phyloP scores from a whole-genome alignment of 2,329 filamentous ascomycete genomes.

The Aspergillus ochraceoroseus region DNA sequence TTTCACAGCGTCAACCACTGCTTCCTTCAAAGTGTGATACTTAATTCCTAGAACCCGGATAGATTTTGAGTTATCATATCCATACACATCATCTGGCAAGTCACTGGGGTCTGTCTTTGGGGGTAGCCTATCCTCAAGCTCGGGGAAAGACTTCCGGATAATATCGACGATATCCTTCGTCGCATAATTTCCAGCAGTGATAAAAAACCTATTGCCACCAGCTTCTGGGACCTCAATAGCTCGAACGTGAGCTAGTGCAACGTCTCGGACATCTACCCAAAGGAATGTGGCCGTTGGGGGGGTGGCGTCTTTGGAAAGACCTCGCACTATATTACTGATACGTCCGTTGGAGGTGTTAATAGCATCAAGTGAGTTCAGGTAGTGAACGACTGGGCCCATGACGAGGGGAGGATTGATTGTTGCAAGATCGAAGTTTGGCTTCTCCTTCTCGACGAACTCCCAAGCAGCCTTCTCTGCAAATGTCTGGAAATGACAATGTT shows the following conservation, averaged over 20 bases:
- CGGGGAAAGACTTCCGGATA: slow-evolving; percentile 42
- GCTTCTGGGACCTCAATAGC: slow-evolving; percentile 46
- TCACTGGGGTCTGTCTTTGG: slow-evolving; percentile 32
- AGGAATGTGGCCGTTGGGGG: slow-evolving; percentile 55
- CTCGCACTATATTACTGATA: slow-evolving; percentile 59
- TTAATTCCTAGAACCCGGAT: slow-evolving; percentile 40
- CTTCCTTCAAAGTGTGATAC: slow-evolving; percentile 39
- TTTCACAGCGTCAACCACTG: slow-evolving; percentile 37
- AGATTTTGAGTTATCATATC: slow-evolving; percentile 40
- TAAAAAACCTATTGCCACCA: slow-evolving; percentile 45
- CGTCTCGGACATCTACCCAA: slow-evolving; percentile 53
- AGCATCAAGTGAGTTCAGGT: slow-evolving; percentile 57
- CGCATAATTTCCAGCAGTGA: slow-evolving; percentile 39
- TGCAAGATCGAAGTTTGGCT: slow-evolving; percentile 56
- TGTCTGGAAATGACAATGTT: no score
- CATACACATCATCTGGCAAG: slow-evolving; percentile 28
- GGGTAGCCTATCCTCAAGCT: slow-evolving; percentile 42
- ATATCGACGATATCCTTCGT: slow-evolving; percentile 43
- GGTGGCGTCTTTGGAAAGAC: slow-evolving; percentile 55
- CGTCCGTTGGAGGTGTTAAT: slow-evolving; percentile 71
- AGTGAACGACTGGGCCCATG: slow-evolving; percentile 60
- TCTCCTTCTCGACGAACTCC: slow-evolving; percentile 55
- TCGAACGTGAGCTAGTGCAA: slow-evolving; percentile 47
- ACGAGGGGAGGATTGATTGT: slow-evolving; percentile 61
- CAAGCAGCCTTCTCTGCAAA: slow-evolving; percentile 65